A percentile compares a stretch with the other conserved stretches of the same genome.
These are phyloP conservation scores for Dalbergia cultrata DNA, from an alignment of 306 rosid species.

Conservation along the genomic window DNA sequence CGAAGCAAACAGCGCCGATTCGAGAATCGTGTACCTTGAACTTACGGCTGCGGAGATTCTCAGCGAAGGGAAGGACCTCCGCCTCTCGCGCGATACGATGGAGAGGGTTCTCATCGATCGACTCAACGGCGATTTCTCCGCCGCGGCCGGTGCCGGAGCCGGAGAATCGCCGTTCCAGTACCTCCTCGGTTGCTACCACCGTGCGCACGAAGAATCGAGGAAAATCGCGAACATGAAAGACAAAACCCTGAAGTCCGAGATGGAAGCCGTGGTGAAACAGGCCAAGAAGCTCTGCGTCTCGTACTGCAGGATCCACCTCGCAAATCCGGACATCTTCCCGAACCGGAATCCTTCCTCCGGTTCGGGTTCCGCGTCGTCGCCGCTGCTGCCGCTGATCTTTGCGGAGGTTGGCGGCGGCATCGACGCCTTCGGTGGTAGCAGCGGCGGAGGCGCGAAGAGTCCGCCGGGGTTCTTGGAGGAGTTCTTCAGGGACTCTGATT, in stretches of 20 bases:
- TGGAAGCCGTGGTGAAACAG: conserved; percentile 70
- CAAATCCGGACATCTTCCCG: conserved; percentile 75
- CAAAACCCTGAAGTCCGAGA: conserved; percentile 61
- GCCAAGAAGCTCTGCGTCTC: conserved; percentile 80
- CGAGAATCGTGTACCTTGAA: conserved; percentile 76
- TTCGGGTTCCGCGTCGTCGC: conserved; percentile 46
- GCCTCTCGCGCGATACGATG: conserved; percentile 75
- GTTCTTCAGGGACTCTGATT: conserved; percentile 81
- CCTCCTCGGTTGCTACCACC: conserved; percentile 75
- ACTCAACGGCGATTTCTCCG: conserved; percentile 58
- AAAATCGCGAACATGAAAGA: conserved; percentile 82
- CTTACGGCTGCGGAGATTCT: conserved; percentile 90
- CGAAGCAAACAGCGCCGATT: conserved; percentile 46
- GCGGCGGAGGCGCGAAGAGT: conserved; percentile 59
- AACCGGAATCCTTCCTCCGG: conserved; percentile 35
- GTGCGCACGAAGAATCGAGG: conserved; percentile 82
- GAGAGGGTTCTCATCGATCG: conserved; percentile 89
- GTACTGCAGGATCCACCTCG: conserved; percentile 85
- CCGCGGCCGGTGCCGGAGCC: neutral
- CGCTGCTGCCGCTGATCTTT: conserved; percentile 73
- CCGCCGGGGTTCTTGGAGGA: conserved; percentile 96
- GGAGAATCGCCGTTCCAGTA: conserved; percentile 73
- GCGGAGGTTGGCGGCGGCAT: conserved; percentile 68
- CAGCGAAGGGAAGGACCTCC: conserved; percentile 77
- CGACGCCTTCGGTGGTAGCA: conserved; percentile 61